Conservation (phyloP, 805 yeast species). For the Pichia californica region DNA sequence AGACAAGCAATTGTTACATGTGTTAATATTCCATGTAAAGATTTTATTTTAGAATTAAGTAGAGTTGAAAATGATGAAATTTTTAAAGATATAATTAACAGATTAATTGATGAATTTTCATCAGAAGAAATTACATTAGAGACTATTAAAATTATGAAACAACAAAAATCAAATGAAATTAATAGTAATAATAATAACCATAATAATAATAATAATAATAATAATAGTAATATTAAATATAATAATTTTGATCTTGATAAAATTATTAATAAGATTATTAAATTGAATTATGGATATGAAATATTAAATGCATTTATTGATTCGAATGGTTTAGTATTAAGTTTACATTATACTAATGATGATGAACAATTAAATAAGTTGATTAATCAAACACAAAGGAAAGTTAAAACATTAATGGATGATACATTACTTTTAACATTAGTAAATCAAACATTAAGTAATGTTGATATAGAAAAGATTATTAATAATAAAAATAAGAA, state of each 20-base stretch:
- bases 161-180: slow-evolving; percentile 19
- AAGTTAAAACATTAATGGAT: slow-evolving; percentile 30
- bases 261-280: slow-evolving; percentile 40
- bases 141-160: slow-evolving; percentile 33
- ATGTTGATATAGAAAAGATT: slow-evolving; percentile 20
- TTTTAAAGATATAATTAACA: slow-evolving; percentile 57
- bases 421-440: slow-evolving; percentile 41
- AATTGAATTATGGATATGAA: slow-evolving; percentile 48
- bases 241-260: slow-evolving; percentile 34
- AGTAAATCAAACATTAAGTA: slow-evolving; percentile 37
- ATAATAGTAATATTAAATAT: slow-evolving; percentile 11
- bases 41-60: slow-evolving; percentile 56
- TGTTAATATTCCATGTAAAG: slow-evolving; percentile 57
- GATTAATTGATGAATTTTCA: slow-evolving; percentile 63
- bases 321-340: slow-evolving; percentile 60
- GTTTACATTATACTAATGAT: slow-evolving; percentile 50
- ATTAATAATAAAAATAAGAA: slow-evolving; percentile 3
- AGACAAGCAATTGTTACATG: slow-evolving; percentile 82
- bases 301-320: slow-evolving; percentile 63
- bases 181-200: slow-evolving; percentile 6
- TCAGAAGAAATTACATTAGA: slow-evolving; percentile 49
- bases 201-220: slow-evolving; percentile 15
- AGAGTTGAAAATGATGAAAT: slow-evolving; percentile 53
- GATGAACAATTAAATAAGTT: slow-evolving; percentile 40
- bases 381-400: slow-evolving; percentile 37